These are phyloP conservation scores for Pulicaria dysenterica DNA, from an alignment of 129 eudicot genomes.

Conservation along the genomic window DNA sequence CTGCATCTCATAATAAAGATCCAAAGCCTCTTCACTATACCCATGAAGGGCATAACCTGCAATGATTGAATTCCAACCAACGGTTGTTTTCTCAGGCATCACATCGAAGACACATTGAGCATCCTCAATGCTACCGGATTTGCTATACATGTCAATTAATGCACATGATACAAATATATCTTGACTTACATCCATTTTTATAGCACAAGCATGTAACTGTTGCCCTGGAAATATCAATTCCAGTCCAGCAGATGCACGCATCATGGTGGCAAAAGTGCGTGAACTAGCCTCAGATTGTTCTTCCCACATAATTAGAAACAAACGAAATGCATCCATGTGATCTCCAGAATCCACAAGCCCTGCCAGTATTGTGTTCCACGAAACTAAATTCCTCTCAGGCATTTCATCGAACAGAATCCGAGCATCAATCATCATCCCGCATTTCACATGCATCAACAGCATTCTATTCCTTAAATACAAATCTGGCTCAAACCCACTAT, in stretches of 20 bases:
- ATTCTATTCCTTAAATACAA: constrained; percentile 79
- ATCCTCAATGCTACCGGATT: constrained; percentile 76
- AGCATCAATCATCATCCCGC: constrained; percentile 89
- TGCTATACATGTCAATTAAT: constrained; percentile 86
- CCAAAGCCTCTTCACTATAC: constrained; percentile 77
- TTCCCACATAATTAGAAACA: constrained; percentile 71
- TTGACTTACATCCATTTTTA: constrained; percentile 57
- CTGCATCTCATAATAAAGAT: constrained; percentile 75
- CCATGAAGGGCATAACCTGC: constrained; percentile 89
- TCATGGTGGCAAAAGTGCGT: constrained; percentile 65
- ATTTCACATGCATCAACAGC: constrained; percentile 80
- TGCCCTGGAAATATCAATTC: constrained; percentile 62
- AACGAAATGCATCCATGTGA: constrained; percentile 57
- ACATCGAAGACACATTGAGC: constrained; percentile 64
- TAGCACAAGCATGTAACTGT: constrained; percentile 69
- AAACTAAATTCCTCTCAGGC: constrained; percentile 70
- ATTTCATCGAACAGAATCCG: constrained; percentile 65
- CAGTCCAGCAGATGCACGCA: constrained; percentile 76
- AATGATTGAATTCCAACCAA: constrained; percentile 80
- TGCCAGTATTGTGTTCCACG: constrained; percentile 78
- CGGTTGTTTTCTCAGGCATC: constrained; percentile 78
- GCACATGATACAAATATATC: constrained; percentile 77
- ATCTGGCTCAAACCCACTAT: constrained; percentile 61
- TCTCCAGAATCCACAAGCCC: constrained; percentile 79
- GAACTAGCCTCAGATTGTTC: constrained; percentile 54